These are phyloP conservation scores for Gossypium davidsonii DNA, from an alignment of 441 rosid genomes.

Conservation along the genomic window DNA sequence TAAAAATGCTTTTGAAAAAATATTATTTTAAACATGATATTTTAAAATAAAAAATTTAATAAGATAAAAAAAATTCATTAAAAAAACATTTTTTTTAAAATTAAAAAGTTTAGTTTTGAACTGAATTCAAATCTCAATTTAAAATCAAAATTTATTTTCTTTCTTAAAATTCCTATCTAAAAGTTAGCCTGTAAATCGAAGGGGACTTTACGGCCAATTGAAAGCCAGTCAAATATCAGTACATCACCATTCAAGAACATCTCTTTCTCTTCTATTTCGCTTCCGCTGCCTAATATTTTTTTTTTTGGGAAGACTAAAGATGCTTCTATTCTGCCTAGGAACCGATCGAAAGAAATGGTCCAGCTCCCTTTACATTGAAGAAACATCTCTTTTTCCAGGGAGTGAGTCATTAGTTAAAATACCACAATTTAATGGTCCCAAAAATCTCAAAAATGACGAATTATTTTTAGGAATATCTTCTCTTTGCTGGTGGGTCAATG, in stretches of 20 bases:
- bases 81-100: no score
- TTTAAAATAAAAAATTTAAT: no score
- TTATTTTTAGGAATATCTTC: neutral
- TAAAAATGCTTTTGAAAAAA: no score
- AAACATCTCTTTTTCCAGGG: neutral
- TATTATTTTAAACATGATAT: no score
- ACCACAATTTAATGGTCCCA: constrained; percentile 10
- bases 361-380: neutral
- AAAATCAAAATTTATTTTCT: no score
- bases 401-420: neutral
- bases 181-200: no score
- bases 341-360: constrained; percentile 5
- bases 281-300: neutral
- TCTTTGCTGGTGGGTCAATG: neutral
- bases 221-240: neutral
- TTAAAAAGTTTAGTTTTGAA: no score
- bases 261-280: neutral
- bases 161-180: no score
- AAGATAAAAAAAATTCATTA: no score
- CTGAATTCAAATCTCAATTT: no score
- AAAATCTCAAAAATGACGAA: neutral
- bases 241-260: neutral
- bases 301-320: neutral
- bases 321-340: neutral
- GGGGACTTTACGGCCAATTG: neutral